Evolutionary conservation across 208 protist genomes (phyloP), one percentile per base, ranked within the genome.

Genomic region (Crithidia thermophila): DNA sequence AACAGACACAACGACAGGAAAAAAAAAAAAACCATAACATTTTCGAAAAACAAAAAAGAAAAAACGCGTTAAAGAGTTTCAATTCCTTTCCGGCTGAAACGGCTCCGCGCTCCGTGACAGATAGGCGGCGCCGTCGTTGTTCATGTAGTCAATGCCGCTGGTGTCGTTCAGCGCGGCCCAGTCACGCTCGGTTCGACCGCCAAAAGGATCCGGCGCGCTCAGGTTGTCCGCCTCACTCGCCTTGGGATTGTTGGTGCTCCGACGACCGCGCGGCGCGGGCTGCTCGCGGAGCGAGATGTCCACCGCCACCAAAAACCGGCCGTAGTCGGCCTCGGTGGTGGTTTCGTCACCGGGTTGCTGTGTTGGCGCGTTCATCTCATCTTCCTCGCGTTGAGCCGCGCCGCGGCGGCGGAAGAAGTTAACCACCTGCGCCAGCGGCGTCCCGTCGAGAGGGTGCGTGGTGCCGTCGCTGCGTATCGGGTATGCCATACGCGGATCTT

Each of bases 61-160:
- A 46, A 46, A 21, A n/a, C n/a, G n/a, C n/a, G n/a, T n/a, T n/a
- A 4, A 46, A 46, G 16, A 46, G 39, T 16, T n/a, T n/a, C n/a
- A n/a, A n/a, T n/a, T n/a, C n/a, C n/a, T n/a, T n/a, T n/a, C n/a
- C n/a, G n/a, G n/a, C n/a, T n/a, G n/a, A n/a, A n/a, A 0, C 6
- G 55, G 18, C 23, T 36, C 55, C 1, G 36, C 23, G 39, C 16
- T 36, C 16, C 55, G 14, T 6, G 39, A 27, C 7, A 61, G 3
- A 18, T 61, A 61, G 4, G n/a, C 23, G 13, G 27, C 20, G 23
- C 39, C 55, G 6, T 49, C 39, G 39, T 61, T 61, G 8, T 36
- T 61, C 55, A 61, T 61, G 40, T 49, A 61, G 27, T 61, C 55
- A n/a, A 61, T 49, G 55, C 55, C 55, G 40, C 55, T 49, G 8